Evolutionary conservation across 495 filamentous ascomycete genomes (phyloP).

Genomic region (Zalerion maritima): DNA sequence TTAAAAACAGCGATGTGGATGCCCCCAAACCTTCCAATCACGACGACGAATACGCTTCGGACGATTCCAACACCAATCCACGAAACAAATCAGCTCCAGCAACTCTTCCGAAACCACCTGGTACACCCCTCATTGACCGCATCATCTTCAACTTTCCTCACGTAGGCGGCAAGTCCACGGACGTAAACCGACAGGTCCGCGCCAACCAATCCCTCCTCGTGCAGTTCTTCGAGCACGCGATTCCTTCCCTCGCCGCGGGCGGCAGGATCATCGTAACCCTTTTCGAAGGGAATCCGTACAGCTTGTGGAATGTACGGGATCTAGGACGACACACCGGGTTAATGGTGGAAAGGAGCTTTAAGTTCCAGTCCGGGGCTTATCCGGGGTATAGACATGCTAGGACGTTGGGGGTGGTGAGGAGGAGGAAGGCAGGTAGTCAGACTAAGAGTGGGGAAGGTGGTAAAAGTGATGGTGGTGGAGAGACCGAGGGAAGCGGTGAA

Average conservation of each 20-base stretch:
- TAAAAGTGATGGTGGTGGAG: slow-evolving; percentile 35
- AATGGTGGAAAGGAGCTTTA: slow-evolving; percentile 60
- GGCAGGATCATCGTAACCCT: slow-evolving; percentile 73
- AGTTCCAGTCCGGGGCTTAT: slow-evolving; percentile 60
- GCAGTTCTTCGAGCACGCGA: slow-evolving; percentile 55
- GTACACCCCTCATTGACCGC: slow-evolving; percentile 49
- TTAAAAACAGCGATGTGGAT: slow-evolving; percentile 6
- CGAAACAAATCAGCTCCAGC: slow-evolving; percentile 1
- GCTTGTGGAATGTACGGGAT: slow-evolving; percentile 84
- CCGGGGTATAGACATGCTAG: slow-evolving; percentile 78
- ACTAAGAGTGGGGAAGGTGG: slow-evolving; percentile 22
- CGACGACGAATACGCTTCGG: slow-evolving; percentile 11
- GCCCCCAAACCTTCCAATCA: slow-evolving; percentile 25
- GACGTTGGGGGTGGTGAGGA: slow-evolving; percentile 62
- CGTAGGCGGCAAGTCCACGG: slow-evolving; percentile 76
- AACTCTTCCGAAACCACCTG: too few species aligned
- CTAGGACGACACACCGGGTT: slow-evolving; percentile 68
- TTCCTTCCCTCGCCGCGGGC: slow-evolving; percentile 21
- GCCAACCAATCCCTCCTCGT: slow-evolving; percentile 84
- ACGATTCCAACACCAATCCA: slow-evolving; percentile 1
- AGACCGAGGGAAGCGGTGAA: slow-evolving; percentile 20
- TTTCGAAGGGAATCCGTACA: slow-evolving; percentile 88
- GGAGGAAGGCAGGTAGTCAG: slow-evolving; percentile 36
- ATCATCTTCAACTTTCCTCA: slow-evolving; percentile 96
- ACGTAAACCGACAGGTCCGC: slow-evolving; percentile 88